Evolutionary conservation across 1,284 basidiomycete genomes (phyloP), one percentile per base, ranked within the genome.

Genomic region (Lentinula novae-zelandiae): DNA sequence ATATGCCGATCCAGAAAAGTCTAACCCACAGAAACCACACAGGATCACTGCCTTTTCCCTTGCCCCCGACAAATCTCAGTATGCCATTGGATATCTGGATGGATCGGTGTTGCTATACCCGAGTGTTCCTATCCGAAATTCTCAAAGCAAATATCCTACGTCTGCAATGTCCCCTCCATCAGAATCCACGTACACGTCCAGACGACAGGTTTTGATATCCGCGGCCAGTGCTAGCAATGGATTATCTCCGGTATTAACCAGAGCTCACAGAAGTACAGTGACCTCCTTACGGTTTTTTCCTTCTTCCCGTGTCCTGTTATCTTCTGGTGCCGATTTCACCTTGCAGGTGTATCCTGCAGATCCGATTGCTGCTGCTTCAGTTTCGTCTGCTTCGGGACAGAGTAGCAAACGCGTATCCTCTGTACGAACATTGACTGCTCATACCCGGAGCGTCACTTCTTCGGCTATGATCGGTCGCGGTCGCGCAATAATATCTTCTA

Each of bases 341-440:
- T 71, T 89, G 2, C 71, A 79, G 22, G 80, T 92, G 62, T 78
- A 88, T 34, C 80, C 87, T 34, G 84, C 86, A 3, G 82, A 84
- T 3, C 74, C 77, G 1, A 72, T 76, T 3, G 60, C 72, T 13
- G 56, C 71, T 17, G 63, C 67, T 42, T 61, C 72, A 27, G 59
- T 64, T 44, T 62, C 66, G 7, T 54, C 22, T 13, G 38, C 10
- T 15, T 36, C 40, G 15, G 15, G 20, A 8, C 63, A 69, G 31
- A 61, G 67, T 20, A 63, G 52, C 69, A 64, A 22, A 60, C 67
- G 71, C 10, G 64, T 82, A 27, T 67, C 72, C 3, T 78, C 82
- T 9, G 83, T 74, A 1, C 87, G 90, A 31, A 85, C 82, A 0
- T 72, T 93, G 42, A 84, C 79, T 58, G 90, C 85, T 0, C 93